Evolutionary conservation across 208 protist genomes (phyloP), one percentile per base, ranked within the genome.

Genomic region (Wallacemonas rigidus): DNA sequence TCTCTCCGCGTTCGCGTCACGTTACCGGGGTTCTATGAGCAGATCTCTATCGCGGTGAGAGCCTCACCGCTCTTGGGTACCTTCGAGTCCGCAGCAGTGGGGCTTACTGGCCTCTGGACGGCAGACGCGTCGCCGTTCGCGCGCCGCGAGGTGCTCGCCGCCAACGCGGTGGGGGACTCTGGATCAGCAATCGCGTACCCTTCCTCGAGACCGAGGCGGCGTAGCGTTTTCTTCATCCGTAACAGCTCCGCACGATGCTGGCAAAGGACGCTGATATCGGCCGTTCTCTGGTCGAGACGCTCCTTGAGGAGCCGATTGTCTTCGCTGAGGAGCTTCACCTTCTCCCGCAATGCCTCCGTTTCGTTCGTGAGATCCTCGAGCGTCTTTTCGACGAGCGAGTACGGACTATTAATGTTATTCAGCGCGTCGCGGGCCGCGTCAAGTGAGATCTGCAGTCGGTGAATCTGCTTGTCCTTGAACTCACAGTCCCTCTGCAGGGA

Each of bases 341-440:
- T 85, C 41, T 86, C 77, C 40, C 85, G 61, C 12, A 93, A 75
- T 3, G 58, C 62, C n/a, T 90, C 89, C 54, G 89, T 94, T 54
- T 85, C 85, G 1, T 67, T 47, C 5, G 65, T 73, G 2, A 96
- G 72, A 50, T 83, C 72, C n/a, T 86, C 69, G 61, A 96, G 74
- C 1, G 89, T 88, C 44, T 81, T 82, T 74, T 96, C 91, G 11
- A 93, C 81, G 41, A 96, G 73, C 11, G 85, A 72, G 76, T 93
- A 96, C 17, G 91, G 91, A 60, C 87, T 94, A 71, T 94, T 94
- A 57, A 81, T 82, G 69, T 94, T 96, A 68, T 96, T 86, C 35
- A 96, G 76, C 36, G 91, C 91, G 26, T 94, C 85, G 0, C 91
- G 82, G 1, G 89, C 88, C 41, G 80, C 86, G 36, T 90, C 80